Evolutionary conservation across 306 rosid species (phyloP).

Genomic region (Hippophae tibetana): DNA sequence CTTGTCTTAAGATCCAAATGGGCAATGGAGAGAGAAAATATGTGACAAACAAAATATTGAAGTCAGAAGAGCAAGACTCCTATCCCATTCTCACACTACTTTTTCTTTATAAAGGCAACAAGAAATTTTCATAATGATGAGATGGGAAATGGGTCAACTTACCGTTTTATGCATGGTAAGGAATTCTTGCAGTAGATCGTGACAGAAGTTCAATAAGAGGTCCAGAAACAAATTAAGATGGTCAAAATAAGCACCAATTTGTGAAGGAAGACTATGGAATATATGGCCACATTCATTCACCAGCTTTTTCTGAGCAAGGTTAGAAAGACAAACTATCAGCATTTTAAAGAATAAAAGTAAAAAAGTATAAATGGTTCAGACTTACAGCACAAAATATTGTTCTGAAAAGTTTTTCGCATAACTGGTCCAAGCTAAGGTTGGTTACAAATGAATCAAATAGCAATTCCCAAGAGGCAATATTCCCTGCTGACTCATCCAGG

Average conservation of each 20-base stretch:
- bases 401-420: slow-evolving; percentile 41
- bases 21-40: no score
- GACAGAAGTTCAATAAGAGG: slow-evolving; percentile 43
- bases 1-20: no score
- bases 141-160: slow-evolving; percentile 21
- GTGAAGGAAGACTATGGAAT: slow-evolving; percentile 7
- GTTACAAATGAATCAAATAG: slow-evolving; percentile 34
- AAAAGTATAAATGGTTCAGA: slow-evolving; percentile 8
- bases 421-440: slow-evolving; percentile 39
- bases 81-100: no score
- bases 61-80: no score
- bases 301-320: slow-evolving; percentile 48
- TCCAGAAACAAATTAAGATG: slow-evolving; percentile 36
- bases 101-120: no score
- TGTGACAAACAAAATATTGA: no score
- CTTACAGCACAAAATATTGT: slow-evolving; percentile 54
- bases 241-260: slow-evolving; percentile 38
- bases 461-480: slow-evolving; percentile 46
- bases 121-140: neutral
- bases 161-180: slow-evolving; percentile 64
- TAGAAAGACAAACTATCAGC: slow-evolving; percentile 13
- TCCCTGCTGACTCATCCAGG: slow-evolving; percentile 31
- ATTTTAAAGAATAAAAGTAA: slow-evolving; percentile 5
- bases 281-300: slow-evolving; percentile 28
- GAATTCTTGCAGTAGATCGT: slow-evolving; percentile 53